A percentile compares a stretch with the other conserved stretches of the same genome.
Conservation (phyloP, 768 basidiomycete species). For the Melanogaster broomeanus region DNA sequence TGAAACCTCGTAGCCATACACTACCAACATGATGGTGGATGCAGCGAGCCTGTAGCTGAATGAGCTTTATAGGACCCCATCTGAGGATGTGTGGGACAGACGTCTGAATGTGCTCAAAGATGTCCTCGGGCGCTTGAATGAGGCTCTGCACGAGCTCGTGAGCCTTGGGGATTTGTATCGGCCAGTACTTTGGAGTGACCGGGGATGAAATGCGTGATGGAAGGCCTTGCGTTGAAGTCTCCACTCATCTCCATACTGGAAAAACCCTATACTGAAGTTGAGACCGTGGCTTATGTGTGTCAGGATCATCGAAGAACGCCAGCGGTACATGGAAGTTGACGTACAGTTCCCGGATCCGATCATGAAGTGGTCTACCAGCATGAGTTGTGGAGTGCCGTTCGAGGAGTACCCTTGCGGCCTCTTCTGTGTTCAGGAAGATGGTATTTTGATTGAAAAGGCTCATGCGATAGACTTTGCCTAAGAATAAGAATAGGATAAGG, state of each 20-base stretch:
- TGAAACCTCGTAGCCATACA: conserved; percentile 10
- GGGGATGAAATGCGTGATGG: conserved; percentile 15
- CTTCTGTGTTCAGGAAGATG: conserved; percentile 12
- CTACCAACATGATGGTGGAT: conserved; percentile 24
- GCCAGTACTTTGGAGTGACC: conserved; percentile 3
- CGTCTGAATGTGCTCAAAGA: conserved; percentile 7
- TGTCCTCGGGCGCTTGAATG: not conserved
- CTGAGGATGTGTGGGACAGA: not conserved
- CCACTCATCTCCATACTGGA: conserved; percentile 23
- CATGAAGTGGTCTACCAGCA: conserved; percentile 16
- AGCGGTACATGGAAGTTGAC: no score
- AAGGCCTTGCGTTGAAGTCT: conserved; percentile 19
- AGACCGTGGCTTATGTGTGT: conserved; percentile 9
- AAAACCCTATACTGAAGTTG: conserved; percentile 13
- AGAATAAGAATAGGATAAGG: no score
- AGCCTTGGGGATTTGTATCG: conserved; percentile 10
- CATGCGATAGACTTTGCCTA: no score
- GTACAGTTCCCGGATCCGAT: no score
- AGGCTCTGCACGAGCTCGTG: conserved; percentile 7
- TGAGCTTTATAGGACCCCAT: no score
- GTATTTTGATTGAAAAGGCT: no score
- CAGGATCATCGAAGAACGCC: not conserved
- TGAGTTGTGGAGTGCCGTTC: conserved; percentile 16
- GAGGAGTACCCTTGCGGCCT: conserved; percentile 10
- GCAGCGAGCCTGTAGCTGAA: conserved; percentile 5